These are phyloP conservation scores for Aspergillus quadrilineatus DNA, from an alignment of 2,329 filamentous ascomycete genomes.

Conservation along the genomic window DNA sequence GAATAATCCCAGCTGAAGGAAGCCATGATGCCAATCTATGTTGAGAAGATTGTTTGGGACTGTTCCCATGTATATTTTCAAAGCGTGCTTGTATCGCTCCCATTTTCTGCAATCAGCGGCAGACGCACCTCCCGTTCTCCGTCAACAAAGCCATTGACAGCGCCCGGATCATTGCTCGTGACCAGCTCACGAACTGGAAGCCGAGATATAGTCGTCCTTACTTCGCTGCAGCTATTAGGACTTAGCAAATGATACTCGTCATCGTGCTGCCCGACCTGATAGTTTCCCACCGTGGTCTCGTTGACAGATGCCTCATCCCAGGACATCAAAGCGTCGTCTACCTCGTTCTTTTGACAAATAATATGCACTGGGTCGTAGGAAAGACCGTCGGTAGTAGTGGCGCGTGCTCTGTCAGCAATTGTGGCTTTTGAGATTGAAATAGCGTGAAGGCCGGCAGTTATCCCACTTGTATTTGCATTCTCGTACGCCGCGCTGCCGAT, in stretches of 20 bases:
- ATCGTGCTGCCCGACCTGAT: background rate
- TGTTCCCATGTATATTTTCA: background rate
- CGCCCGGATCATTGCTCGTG: background rate
- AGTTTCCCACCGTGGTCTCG: background rate
- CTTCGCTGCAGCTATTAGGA: background rate
- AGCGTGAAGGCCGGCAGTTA: background rate
- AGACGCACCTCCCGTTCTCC: background rate
- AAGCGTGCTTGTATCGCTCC: background rate
- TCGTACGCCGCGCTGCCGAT: background rate
- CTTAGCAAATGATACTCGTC: background rate
- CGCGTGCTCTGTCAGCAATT: no score
- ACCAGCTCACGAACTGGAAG: background rate
- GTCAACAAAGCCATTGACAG: background rate
- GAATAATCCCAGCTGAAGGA: no score
- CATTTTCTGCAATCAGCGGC: background rate
- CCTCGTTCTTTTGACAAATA: background rate
- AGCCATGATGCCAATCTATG: no score
- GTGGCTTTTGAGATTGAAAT: background rate
- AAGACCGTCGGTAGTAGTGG: background rate
- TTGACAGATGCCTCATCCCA: background rate
- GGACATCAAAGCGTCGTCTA: background rate
- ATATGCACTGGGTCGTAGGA: background rate
- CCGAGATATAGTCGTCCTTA: background rate
- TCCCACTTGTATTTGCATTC: background rate
- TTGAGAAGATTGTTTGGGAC: no score